Conservation (phyloP, 306 rosid species). For the Cucumis sativus region Cucumber_9930_V3 NC_026657.2:34648001-34648500, state of each 20-base stretch:
- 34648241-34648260: conserved; percentile 80
- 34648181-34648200: conserved; percentile 75
- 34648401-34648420: conserved; percentile 34
- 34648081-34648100: conserved; percentile 38
- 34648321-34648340: conserved; percentile 56
- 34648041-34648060: conserved; percentile 72
- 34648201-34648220: conserved; percentile 33
- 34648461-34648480: conserved; percentile 29
- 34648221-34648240: conserved; percentile 41
- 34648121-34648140: conserved; percentile 48
- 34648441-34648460: conserved; percentile 58
- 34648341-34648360: conserved; percentile 68
- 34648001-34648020: conserved; percentile 48
- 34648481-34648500: conserved; percentile 33
- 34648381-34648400: conserved; percentile 37
- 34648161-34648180: conserved; percentile 72
- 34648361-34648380: conserved; percentile 51
- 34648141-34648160: conserved; percentile 32
- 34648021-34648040: conserved; percentile 35
- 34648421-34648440: conserved; percentile 43
- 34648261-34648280: conserved; percentile 83
- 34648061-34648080: conserved; percentile 47
- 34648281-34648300: conserved; percentile 38
- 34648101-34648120: conserved; percentile 47
- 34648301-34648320: conserved; percentile 21